Evolutionary conservation across 1,284 basidiomycete species (phyloP).

Genomic region (Fistulina hepatica): DNA sequence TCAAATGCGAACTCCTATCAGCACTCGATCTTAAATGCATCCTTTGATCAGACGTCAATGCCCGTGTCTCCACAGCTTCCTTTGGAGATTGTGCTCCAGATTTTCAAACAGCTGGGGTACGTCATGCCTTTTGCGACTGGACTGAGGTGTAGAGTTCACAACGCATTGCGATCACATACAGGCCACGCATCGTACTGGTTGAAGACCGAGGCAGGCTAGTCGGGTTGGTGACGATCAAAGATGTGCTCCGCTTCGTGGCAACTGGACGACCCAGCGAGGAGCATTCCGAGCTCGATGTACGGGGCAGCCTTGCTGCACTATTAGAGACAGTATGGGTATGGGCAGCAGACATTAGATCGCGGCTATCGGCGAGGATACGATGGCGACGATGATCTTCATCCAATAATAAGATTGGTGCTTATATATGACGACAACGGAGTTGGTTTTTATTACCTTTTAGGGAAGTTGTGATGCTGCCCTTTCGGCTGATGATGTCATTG

Average conservation of each 20-base stretch:
- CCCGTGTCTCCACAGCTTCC: constrained; percentile 90
- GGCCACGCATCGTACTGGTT: constrained; percentile 90
- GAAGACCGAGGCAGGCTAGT: constrained; percentile 74
- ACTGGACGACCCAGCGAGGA: constrained; percentile 37
- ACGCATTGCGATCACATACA: constrained; percentile 23
- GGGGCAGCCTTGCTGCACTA: constrained; percentile 50
- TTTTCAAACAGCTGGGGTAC: constrained; percentile 93
- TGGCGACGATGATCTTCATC: too few species aligned
- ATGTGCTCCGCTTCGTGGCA: constrained; percentile 79
- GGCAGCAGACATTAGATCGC: constrained; percentile 30
- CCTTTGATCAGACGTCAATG: constrained; percentile 88
- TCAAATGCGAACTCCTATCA: too few species aligned
- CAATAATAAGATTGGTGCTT: too few species aligned
- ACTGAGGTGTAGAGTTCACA: constrained; percentile 6
- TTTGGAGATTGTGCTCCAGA: constrained; percentile 91
- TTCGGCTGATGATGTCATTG: background rate
- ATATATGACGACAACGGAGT: constrained; percentile 28
- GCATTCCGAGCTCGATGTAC: constrained; percentile 47
- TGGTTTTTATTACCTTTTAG: constrained; percentile 11
- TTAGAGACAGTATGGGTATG: constrained; percentile 54
- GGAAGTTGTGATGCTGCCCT: background rate
- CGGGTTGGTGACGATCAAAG: constrained; percentile 93
- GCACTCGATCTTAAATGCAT: too few species aligned
- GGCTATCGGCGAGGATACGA: constrained; percentile 29
- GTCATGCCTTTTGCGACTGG: constrained; percentile 24